phyloP scores from a whole-genome alignment of 2,329 filamentous ascomycete genomes.

The Cladosporium austrohemisphaericum region DNA sequence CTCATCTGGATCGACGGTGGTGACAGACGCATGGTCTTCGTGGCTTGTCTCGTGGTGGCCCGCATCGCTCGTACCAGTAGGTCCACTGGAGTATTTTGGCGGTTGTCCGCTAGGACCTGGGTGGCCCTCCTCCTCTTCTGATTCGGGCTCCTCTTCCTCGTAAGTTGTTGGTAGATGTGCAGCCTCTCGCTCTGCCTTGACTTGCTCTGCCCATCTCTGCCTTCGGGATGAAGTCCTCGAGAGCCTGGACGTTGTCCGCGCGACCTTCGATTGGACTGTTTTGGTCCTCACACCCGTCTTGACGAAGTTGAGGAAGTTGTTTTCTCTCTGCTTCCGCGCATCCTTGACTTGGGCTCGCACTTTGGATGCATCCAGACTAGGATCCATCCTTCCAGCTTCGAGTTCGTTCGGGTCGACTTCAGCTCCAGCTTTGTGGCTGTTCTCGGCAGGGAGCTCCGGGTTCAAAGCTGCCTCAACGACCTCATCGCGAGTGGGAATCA shows the following conservation, averaged over 20 bases:
- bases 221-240: slow-evolving; percentile 23
- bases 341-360: slow-evolving; percentile 46
- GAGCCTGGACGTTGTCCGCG: slow-evolving; percentile 20
- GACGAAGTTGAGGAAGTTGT: slow-evolving; percentile 25
- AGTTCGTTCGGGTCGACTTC: slow-evolving; percentile 42
- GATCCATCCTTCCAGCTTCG: slow-evolving; percentile 41
- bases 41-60: neutral
- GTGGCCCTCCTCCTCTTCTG: slow-evolving; percentile 14
- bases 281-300: slow-evolving; percentile 18
- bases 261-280: slow-evolving; percentile 15
- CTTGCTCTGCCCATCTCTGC: slow-evolving; percentile 15
- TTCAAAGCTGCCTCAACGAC: slow-evolving; percentile 32
- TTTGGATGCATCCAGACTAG: slow-evolving; percentile 36
- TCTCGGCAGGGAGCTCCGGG: slow-evolving; percentile 23
- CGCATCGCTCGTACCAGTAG: neutral
- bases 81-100: too few species aligned
- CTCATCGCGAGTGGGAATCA: slow-evolving; percentile 43
- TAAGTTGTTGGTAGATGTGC: slow-evolving; percentile 23
- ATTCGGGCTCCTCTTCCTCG: slow-evolving; percentile 29
- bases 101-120: slow-evolving; percentile 8
- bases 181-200: slow-evolving; percentile 5
- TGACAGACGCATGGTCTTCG: slow-evolving; percentile 20
- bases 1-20: slow-evolving; percentile 32
- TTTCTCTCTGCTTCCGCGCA: slow-evolving; percentile 38
- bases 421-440: slow-evolving; percentile 29